A percentile compares a stretch with the other conserved stretches of the same genome.
Conservation (phyloP, 352 stramenopile genomes). For the Halophytophthora polymorphica region DNA sequence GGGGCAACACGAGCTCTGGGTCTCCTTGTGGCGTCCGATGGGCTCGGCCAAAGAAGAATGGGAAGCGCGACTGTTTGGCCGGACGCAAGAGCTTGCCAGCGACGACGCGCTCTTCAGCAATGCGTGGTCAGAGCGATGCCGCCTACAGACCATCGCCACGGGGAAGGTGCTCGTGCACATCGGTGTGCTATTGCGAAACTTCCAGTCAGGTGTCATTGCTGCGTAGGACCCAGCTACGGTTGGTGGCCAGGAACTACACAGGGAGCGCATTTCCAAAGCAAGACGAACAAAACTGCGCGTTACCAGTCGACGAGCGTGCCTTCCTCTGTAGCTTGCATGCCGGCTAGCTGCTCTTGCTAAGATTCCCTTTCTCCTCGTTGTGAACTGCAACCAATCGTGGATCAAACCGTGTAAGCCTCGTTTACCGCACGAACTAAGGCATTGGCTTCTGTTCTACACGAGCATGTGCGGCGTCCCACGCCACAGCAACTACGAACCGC, state of each 20-base stretch:
- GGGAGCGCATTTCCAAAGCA: neutral
- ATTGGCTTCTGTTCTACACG: too few species aligned
- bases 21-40: conserved; percentile 60
- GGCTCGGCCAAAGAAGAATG: conserved; percentile 49
- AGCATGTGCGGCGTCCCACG: too few species aligned
- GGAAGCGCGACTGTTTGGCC: conserved; percentile 41
- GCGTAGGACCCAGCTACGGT: conserved; percentile 1
- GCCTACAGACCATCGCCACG: conserved; percentile 59
- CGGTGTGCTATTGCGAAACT: conserved; percentile 50
- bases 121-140: conserved; percentile 57
- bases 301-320: conserved; percentile 2
- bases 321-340: too few species aligned
- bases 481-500: too few species aligned
- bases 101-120: conserved; percentile 59
- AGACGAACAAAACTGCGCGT: conserved; percentile 18
- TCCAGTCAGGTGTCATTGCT: conserved; percentile 27
- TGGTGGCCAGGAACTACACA: neutral
- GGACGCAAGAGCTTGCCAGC: conserved; percentile 47
- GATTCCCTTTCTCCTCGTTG: too few species aligned
- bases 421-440: too few species aligned
- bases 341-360: too few species aligned
- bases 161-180: conserved; percentile 49
- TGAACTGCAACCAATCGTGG: too few species aligned
- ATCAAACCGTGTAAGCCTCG: too few species aligned
- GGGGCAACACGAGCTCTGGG: conserved; percentile 44